Percentiles rank a stretch among this genome's conserved stretches.
phyloP scores from a whole-genome alignment of 75 land plant species.

The Pinus tabuliformis region DNA sequence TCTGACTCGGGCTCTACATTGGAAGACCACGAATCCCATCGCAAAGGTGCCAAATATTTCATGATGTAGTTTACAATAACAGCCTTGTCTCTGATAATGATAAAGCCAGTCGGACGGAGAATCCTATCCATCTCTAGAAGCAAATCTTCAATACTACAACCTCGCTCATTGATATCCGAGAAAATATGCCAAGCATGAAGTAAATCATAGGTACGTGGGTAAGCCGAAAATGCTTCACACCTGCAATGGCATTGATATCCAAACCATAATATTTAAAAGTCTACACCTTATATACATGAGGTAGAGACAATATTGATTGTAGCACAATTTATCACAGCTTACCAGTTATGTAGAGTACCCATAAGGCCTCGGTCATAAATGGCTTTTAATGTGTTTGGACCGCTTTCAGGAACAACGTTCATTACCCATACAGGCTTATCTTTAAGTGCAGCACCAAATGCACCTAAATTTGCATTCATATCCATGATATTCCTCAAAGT shows the following conservation, averaged over 20 bases:
- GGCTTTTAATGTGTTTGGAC: slow-evolving; percentile 65
- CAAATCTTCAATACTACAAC: slow-evolving; percentile 69
- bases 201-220: slow-evolving; percentile 77
- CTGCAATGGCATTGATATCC: slow-evolving; percentile 18
- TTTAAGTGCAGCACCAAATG: slow-evolving; percentile 83
- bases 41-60: slow-evolving; percentile 56
- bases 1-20: slow-evolving; percentile 32
- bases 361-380: slow-evolving; percentile 88
- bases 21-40: slow-evolving; percentile 59
- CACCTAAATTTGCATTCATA: slow-evolving; percentile 85
- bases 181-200: slow-evolving; percentile 74
- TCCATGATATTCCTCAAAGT: slow-evolving; percentile 91
- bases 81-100: slow-evolving; percentile 58
- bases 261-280: neutral
- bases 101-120: slow-evolving; percentile 69
- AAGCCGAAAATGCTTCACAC: slow-evolving; percentile 80
- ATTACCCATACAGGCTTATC: slow-evolving; percentile 87
- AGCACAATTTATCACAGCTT: neutral
- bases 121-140: slow-evolving; percentile 82
- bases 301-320: neutral
- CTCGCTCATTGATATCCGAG: slow-evolving; percentile 60
- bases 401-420: slow-evolving; percentile 78
- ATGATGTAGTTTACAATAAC: slow-evolving; percentile 37
- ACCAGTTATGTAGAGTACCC: slow-evolving; percentile 91
- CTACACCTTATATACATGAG: neutral